These are phyloP conservation scores for Eucalyptus regnans DNA, from an alignment of 345 rosid genomes.

Conservation along the genomic window DNA sequence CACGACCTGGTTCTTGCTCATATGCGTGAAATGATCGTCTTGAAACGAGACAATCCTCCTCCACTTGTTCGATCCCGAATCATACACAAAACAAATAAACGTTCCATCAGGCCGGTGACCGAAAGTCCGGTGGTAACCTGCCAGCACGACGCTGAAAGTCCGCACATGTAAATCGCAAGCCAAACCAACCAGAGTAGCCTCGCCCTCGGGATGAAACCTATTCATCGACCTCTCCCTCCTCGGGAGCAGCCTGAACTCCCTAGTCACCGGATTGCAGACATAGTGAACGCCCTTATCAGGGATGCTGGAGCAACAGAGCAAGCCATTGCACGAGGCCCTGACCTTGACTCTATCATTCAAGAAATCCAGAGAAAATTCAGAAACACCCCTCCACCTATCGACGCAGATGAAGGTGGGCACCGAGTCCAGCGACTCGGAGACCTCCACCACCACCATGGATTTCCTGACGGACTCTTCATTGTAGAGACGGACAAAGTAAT, in stretches of 20 bases:
- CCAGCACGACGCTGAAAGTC: conserved; percentile 64
- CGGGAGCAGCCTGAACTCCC: conserved; percentile 54
- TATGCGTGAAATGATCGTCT: conserved; percentile 59
- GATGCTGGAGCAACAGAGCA: conserved; percentile 80
- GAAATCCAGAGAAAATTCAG: conserved; percentile 62
- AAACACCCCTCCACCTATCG: conserved; percentile 51
- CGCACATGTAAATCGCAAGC: conserved; percentile 31
- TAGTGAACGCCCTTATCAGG: conserved; percentile 72
- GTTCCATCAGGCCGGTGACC: conserved; percentile 80
- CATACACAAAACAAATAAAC: conserved; percentile 65
- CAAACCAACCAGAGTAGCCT: conserved; percentile 75
- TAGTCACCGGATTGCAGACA: conserved; percentile 79
- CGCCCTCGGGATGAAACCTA: conserved; percentile 74
- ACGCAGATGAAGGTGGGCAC: conserved; percentile 51
- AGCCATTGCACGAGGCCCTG: conserved; percentile 81
- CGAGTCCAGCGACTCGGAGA: conserved; percentile 35
- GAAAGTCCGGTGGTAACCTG: conserved; percentile 69
- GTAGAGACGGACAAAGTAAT: conserved; percentile 39
- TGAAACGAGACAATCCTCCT: conserved; percentile 58
- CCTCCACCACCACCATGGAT: conserved; percentile 46
- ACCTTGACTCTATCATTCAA: conserved; percentile 61
- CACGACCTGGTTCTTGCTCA: conserved; percentile 75
- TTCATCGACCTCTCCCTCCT: conserved; percentile 64
- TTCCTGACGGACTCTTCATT: conserved; percentile 41
- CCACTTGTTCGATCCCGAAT: conserved; percentile 71